Percentiles rank a stretch among this genome's conserved stretches.
Conservation (phyloP, 805 yeast species). For the Ogataea salicorniae region DNA sequence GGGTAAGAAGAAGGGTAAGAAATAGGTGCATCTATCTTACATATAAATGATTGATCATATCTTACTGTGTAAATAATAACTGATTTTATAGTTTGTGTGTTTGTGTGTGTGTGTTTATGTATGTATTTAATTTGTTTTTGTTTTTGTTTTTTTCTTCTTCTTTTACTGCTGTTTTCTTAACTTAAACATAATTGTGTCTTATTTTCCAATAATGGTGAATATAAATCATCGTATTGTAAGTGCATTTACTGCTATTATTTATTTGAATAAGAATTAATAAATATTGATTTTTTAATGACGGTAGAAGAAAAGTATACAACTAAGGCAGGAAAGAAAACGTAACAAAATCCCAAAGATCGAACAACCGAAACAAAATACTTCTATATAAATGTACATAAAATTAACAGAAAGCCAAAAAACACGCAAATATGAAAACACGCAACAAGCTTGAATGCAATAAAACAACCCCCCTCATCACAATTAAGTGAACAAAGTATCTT, state of each 20-base stretch:
- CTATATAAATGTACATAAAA: background rate
- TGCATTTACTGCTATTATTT: no score
- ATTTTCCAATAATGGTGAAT: no score
- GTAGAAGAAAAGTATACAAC: background rate
- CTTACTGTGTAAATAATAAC: no score
- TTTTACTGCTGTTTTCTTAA: background rate
- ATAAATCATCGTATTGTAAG: no score
- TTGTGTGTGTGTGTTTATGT: no score
- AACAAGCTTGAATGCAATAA: background rate
- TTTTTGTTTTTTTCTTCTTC: background rate
- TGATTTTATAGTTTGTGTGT: no score
- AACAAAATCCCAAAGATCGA: no score
- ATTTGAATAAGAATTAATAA: background rate
- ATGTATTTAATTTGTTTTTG: no score
- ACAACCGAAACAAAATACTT: no score
- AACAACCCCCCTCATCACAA: conserved; percentile 3
- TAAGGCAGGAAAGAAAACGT: background rate
- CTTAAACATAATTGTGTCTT: background rate
- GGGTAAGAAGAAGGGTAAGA: conserved; percentile 28
- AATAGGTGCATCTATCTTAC: conserved; percentile 3
- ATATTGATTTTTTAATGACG: background rate
- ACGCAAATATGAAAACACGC: background rate
- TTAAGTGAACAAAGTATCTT: conserved; percentile 87
- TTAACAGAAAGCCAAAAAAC: background rate
- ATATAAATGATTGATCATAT: no score